Conservation (phyloP, 1,284 basidiomycete genomes). For the Psilocybe mexicana region DNA sequence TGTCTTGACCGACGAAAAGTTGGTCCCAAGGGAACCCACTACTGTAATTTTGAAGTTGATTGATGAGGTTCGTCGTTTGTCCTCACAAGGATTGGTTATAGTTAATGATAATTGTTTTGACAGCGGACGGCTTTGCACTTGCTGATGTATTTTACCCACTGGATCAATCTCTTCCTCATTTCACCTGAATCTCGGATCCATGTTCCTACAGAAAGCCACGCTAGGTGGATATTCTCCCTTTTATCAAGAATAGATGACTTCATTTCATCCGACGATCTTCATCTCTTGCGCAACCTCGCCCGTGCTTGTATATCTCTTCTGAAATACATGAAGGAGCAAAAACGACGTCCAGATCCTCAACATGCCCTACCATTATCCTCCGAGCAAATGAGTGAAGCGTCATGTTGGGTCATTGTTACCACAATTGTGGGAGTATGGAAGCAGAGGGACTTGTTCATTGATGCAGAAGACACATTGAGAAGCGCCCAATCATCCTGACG, state of each 20-base stretch:
- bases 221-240: slow-evolving; percentile 84
- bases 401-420: slow-evolving; percentile 86
- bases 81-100: neutral
- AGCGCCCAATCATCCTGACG: neutral
- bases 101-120: slow-evolving; percentile 2
- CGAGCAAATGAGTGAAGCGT: slow-evolving; percentile 46
- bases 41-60: slow-evolving; percentile 55
- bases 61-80: slow-evolving; percentile 55
- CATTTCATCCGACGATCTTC: slow-evolving; percentile 78
- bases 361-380: slow-evolving; percentile 5
- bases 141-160: slow-evolving; percentile 80
- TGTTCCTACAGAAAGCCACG: slow-evolving; percentile 63
- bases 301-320: slow-evolving; percentile 69
- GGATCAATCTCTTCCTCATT: slow-evolving; percentile 67
- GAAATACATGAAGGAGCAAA: slow-evolving; percentile 36
- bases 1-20: slow-evolving; percentile 14
- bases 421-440: slow-evolving; percentile 80
- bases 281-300: slow-evolving; percentile 74
- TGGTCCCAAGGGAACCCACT: slow-evolving; percentile 52
- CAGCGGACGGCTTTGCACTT: slow-evolving; percentile 74
- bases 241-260: slow-evolving; percentile 73
- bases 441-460: slow-evolving; percentile 84
- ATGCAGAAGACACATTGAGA: slow-evolving; percentile 57
- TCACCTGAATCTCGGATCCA: slow-evolving; percentile 39
- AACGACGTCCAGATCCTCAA: slow-evolving; percentile 5